These are phyloP conservation scores for Komagataella populi DNA, from an alignment of 805 yeast genomes.

Conservation along the genomic window DNA sequence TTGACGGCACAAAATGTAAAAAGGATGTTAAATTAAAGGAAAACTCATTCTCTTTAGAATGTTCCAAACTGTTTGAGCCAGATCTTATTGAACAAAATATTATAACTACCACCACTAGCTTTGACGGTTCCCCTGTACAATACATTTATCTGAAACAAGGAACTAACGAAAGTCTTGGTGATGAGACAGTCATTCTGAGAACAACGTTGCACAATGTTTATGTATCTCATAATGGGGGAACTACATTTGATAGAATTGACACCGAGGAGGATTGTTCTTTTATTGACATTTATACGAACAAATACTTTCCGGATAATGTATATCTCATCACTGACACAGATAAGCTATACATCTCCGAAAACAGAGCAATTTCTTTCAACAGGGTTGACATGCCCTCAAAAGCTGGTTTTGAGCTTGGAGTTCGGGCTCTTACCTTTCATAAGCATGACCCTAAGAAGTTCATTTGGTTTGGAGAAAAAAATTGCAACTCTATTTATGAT, in stretches of 20 bases:
- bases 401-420: conserved; percentile 19
- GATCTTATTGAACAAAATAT: background rate
- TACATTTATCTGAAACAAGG: conserved; percentile 52
- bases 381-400: conserved; percentile 35
- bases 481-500: conserved; percentile 33
- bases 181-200: conserved; percentile 52
- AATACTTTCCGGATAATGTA: conserved; percentile 40
- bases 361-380: conserved; percentile 52
- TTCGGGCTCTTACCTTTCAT: conserved; percentile 45
- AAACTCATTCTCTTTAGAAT: background rate
- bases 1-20: background rate
- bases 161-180: conserved; percentile 22
- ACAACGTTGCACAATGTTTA: conserved; percentile 38
- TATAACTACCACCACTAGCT: conserved; percentile 14
- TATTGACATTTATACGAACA: conserved; percentile 47
- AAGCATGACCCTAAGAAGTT: conserved; percentile 39
- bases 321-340: conserved; percentile 36
- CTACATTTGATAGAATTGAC: conserved; percentile 21
- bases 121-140: conserved; percentile 38
- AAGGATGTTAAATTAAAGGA: background rate
- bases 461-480: conserved; percentile 54
- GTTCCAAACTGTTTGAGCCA: background rate
- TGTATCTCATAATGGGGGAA: conserved; percentile 64
- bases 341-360: conserved; percentile 41
- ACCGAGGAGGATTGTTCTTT: conserved; percentile 23